phyloP scores from a whole-genome alignment of 768 basidiomycete species.

The Pleurotus sapidus region DNA sequence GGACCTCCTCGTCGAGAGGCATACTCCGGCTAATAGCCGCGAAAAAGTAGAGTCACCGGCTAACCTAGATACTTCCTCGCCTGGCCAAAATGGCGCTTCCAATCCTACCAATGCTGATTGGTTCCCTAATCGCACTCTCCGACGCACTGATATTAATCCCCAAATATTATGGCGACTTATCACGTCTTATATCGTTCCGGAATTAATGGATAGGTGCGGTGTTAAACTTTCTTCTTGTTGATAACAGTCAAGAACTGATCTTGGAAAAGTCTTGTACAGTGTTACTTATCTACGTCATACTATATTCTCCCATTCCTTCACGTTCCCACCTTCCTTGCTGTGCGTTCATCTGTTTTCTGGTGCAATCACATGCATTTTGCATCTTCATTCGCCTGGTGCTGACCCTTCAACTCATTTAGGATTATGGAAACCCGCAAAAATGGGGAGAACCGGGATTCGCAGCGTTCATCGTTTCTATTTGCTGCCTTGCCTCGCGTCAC shows the following conservation, averaged over 20 bases:
- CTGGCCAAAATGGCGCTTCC: constrained; percentile 15
- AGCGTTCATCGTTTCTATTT: constrained; percentile 89
- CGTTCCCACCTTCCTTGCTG: constrained; percentile 82
- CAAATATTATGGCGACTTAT: constrained; percentile 86
- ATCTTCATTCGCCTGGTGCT: constrained; percentile 6
- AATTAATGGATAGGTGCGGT: constrained; percentile 88
- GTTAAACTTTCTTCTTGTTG: constrained; percentile 10
- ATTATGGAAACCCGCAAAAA: constrained; percentile 92
- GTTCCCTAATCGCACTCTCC: constrained; percentile 82
- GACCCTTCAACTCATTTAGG: constrained; percentile 38
- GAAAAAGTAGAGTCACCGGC: constrained; percentile 17
- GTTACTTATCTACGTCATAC: constrained; percentile 89
- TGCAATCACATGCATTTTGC: neutral
- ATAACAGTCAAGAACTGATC: constrained; percentile 6
- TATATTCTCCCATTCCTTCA: constrained; percentile 92
- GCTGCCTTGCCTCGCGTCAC: constrained; percentile 88
- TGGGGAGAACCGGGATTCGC: constrained; percentile 97
- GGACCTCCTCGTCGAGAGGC: constrained; percentile 77
- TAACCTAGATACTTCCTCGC: neutral
- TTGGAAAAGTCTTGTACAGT: constrained; percentile 64
- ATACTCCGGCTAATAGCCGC: constrained; percentile 34
- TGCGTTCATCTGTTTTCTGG: constrained; percentile 29
- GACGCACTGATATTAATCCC: constrained; percentile 78
- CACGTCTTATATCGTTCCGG: constrained; percentile 82
- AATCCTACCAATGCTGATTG: constrained; percentile 48